Conservation (phyloP, 371 early-diverging fungal genomes). For the Lichtheimia ornata region DNA sequence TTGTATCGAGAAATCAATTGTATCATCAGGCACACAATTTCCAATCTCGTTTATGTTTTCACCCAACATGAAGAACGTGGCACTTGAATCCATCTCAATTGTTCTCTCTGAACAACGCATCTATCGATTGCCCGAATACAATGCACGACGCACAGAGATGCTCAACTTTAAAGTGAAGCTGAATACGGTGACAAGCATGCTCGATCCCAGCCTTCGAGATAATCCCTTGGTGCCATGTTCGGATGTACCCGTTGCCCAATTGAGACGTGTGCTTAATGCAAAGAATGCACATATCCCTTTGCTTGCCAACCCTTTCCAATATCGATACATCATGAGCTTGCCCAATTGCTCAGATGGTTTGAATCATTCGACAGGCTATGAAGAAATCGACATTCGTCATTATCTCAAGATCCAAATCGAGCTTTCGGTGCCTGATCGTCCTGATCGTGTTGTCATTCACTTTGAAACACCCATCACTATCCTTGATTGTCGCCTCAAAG, state of each 20-base stretch:
- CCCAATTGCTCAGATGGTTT: constrained; percentile 42
- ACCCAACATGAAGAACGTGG: constrained; percentile 40
- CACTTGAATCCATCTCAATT: constrained; percentile 35
- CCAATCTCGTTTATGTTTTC: constrained; percentile 39
- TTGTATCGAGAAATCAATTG: constrained; percentile 46
- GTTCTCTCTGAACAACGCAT: constrained; percentile 38
- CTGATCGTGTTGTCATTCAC: constrained; percentile 24
- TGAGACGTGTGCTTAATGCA: constrained; percentile 31
- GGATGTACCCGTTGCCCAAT: constrained; percentile 24
- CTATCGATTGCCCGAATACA: constrained; percentile 46
- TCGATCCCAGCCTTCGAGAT: constrained; percentile 20
- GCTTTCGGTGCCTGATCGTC: constrained; percentile 23
- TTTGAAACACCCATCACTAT: constrained; percentile 50
- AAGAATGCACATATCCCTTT: constrained; percentile 50
- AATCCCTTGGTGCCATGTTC: constrained; percentile 25
- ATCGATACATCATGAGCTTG: constrained; percentile 39
- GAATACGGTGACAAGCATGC: constrained; percentile 25
- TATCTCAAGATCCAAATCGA: constrained; percentile 40
- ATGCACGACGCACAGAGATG: constrained; percentile 35
- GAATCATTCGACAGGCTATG: constrained; percentile 43
- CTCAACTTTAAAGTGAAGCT: constrained; percentile 41
- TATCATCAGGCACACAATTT: constrained; percentile 49
- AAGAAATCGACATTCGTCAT: constrained; percentile 42
- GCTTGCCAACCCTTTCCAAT: constrained; percentile 34
- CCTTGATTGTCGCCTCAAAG: constrained; percentile 47